Conservation (phyloP, 176 grass and related monocot species). For the Zea mays region Zm-B73-REFERENCE-NAM-5.0 NC_050104.1:136633501-136634000, state of each 20-base stretch:
- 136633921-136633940: constrained; percentile 37
- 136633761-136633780: no score
- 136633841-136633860: constrained; percentile 48
- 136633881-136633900: constrained; percentile 22
- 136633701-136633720: no score
- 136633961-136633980: neutral
- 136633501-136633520: neutral
- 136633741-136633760: no score
- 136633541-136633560: neutral
- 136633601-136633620: no score
- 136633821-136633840: constrained; percentile 46
- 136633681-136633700: no score
- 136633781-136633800: neutral
- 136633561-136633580: no score
- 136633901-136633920: constrained; percentile 32
- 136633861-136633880: constrained; percentile 15
- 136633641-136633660: no score
- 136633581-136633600: no score
- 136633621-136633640: no score
- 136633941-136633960: neutral
- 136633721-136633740: no score
- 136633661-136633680: no score
- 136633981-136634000: constrained; percentile 24
- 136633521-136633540: neutral
- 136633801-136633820: no score